These are phyloP conservation scores for Colletotrichum agaves DNA, from an alignment of 2,329 filamentous ascomycete species.

Conservation along the genomic window DNA sequence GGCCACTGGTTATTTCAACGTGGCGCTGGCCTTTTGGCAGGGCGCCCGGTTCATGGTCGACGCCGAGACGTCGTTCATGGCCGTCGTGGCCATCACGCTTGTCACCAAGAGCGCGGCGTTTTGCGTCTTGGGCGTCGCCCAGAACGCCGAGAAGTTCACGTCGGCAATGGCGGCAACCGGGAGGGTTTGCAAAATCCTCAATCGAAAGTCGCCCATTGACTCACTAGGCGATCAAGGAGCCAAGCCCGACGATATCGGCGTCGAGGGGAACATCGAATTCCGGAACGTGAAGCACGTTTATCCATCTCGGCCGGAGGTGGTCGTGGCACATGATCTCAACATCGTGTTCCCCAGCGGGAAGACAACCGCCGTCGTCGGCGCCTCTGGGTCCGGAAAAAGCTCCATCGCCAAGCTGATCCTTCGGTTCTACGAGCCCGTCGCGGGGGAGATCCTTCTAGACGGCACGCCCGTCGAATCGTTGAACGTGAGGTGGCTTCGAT, in stretches of 20 bases:
- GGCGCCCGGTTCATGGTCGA: constrained; percentile 50
- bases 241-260: neutral
- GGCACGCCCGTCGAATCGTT: constrained; percentile 41
- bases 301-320: constrained; percentile 73
- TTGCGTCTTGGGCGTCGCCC: too few relatives aligned
- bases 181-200: too few relatives aligned
- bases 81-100: constrained; percentile 40
- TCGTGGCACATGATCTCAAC: constrained; percentile 70
- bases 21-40: constrained; percentile 43
- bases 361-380: constrained; percentile 73
- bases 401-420: constrained; percentile 75
- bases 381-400: constrained; percentile 75
- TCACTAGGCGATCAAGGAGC: constrained; percentile 31
- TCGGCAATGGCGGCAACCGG: too few relatives aligned
- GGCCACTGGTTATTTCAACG: constrained; percentile 42
- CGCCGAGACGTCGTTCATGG: constrained; percentile 34
- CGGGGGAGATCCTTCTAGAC: constrained; percentile 44
- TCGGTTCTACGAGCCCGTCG: constrained; percentile 65
- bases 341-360: constrained; percentile 71
- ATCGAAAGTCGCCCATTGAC: too few relatives aligned
- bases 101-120: constrained; percentile 37
- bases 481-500: constrained; percentile 46
- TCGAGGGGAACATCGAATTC: constrained; percentile 60
- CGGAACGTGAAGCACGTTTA: constrained; percentile 73
- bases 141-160: too few relatives aligned